Evolutionary conservation across 2,329 filamentous ascomycete species (phyloP).

Genomic region (Beauveria bassiana): DNA sequence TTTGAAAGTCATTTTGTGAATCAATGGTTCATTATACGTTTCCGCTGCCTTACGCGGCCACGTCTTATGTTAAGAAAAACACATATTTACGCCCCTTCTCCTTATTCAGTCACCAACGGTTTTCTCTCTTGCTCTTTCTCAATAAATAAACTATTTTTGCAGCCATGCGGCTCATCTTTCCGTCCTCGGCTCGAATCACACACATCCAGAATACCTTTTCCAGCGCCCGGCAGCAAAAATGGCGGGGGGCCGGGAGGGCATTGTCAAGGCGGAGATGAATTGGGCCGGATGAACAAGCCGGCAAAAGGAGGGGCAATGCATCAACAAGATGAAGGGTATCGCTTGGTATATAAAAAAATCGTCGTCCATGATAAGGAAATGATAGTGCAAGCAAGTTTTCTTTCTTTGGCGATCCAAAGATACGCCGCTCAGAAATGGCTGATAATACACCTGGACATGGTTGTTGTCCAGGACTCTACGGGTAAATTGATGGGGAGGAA

Average conservation of each 20-base stretch:
- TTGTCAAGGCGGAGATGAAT: neutral
- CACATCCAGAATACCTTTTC: neutral
- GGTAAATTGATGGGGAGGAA: neutral
- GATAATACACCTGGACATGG: neutral
- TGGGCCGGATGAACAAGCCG: no score
- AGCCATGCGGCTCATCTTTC: neutral
- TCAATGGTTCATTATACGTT: neutral
- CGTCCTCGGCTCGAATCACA: neutral
- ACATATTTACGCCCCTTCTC: neutral
- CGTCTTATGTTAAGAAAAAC: neutral
- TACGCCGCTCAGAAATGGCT: neutral
- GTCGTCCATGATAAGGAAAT: neutral
- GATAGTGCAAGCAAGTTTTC: neutral
- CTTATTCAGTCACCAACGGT: neutral
- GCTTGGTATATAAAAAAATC: neutral
- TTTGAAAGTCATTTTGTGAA: neutral
- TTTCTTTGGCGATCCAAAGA: neutral
- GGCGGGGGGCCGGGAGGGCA: neutral
- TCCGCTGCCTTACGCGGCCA: neutral
- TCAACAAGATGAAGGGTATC: neutral
- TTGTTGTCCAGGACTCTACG: neutral
- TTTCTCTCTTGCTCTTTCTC: neutral
- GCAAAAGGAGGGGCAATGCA: neutral
- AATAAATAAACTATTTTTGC: neutral
- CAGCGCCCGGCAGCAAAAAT: neutral